These are phyloP conservation scores for Helenozyma baotianmanensis DNA, from an alignment of 805 yeast species.

Conservation along the genomic window DNA sequence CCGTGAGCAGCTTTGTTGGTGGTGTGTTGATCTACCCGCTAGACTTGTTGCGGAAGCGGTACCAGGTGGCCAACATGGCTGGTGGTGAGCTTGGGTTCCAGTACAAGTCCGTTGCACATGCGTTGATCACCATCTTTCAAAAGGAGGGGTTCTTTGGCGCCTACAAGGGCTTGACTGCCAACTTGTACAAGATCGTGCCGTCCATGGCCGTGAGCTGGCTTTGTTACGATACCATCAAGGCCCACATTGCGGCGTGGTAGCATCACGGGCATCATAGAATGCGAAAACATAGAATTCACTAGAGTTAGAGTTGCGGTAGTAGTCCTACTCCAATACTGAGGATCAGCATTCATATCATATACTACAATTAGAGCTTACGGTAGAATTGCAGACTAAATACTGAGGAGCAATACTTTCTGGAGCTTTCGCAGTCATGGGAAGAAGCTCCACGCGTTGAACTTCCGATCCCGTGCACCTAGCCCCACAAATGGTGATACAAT, in stretches of 20 bases:
- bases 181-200: constrained; percentile 85
- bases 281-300: too few relatives aligned
- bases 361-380: too few relatives aligned
- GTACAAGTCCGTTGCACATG: constrained; percentile 73
- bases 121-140: constrained; percentile 61
- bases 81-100: constrained; percentile 74
- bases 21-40: constrained; percentile 90
- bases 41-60: constrained; percentile 81
- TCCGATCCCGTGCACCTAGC: too few relatives aligned
- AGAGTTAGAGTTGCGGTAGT: too few relatives aligned
- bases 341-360: too few relatives aligned
- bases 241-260: constrained; percentile 28
- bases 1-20: constrained; percentile 81
- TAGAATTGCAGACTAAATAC: too few relatives aligned
- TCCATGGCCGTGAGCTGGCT: constrained; percentile 96
- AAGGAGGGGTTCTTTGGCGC: constrained; percentile 72
- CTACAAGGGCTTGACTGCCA: constrained; percentile 73
- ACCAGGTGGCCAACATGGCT: constrained; percentile 85
- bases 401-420: too few relatives aligned
- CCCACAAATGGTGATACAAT: too few relatives aligned
- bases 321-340: too few relatives aligned
- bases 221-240: constrained; percentile 70
- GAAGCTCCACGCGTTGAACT: neutral
- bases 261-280: too few relatives aligned
- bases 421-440: too few relatives aligned